Evolutionary conservation across 2,329 filamentous ascomycete genomes (phyloP), one percentile per base, ranked within the genome.

Genomic region (Leptographium galeiforme): DNA sequence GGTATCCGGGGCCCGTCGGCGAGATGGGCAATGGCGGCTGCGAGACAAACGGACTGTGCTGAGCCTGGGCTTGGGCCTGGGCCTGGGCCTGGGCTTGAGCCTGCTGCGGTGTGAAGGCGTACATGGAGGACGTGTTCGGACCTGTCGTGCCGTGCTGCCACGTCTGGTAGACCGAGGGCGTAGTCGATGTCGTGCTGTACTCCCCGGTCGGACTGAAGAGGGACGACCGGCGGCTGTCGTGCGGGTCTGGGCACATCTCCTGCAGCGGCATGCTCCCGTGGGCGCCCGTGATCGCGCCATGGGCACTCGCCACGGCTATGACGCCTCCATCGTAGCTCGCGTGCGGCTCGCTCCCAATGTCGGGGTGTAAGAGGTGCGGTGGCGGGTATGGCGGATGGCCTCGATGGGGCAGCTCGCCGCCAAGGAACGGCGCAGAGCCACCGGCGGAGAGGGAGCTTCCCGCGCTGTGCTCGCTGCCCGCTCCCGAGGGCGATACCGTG

Each of bases 221-320:
- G 0, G 75, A 75, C 0, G 74, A 64, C 18, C 75, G 70, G 34
- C 75, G 68, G 56, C 70, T 70, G 1, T 74, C 72, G 51, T 77
- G 73, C 2, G 72, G 63, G 40, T 65, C 68, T 1, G 71, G 59
- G 7, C 75, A 70, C 57, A 77, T 67, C 39, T 77, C 74, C 19
- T 66, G 64, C 19, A 78, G 62, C 2, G 69, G 61, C 11, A 78
- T 63, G 38, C 63, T 61, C 11, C 64, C 58, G 39, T 68, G 69
- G 11, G 54, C 34, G 1, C 50, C 48, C 13, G 43, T 6, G 8
- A 71, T 68, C 38, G 64, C 58, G 47, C 60, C 44, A 55, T 64
- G 68, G 44, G 56, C 66, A 55, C 61, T 64, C 16, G 41, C 30
- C 10, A 70, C 67, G 2, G 65, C 57, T 39, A 73, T 62, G 19